A percentile compares a stretch with the other conserved stretches of the same genome.
These are phyloP conservation scores for Umbelopsis sp. DNA, from an alignment of 192 early-diverging fungal species.

Conservation along the genomic window DNA sequence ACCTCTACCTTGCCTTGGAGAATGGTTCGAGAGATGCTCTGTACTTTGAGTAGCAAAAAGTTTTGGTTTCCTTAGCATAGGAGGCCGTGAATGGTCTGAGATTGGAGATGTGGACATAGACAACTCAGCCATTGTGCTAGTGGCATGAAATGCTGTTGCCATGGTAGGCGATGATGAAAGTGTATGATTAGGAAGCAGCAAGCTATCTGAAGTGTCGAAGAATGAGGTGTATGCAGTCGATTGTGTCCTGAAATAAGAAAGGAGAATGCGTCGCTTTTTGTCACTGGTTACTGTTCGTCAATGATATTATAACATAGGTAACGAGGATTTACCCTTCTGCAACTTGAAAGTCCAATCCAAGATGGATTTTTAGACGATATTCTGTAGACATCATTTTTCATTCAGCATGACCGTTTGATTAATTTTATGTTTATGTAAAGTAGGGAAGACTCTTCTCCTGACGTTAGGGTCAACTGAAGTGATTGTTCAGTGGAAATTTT, in stretches of 20 bases:
- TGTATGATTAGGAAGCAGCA: background rate
- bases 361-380: constrained; percentile 3
- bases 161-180: background rate
- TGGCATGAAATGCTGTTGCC: background rate
- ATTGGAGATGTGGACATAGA: background rate
- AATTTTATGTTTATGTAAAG: constrained; percentile 4
- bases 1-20: constrained; percentile 1
- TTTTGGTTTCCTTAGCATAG: background rate
- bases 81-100: background rate
- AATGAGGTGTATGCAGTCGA: background rate
- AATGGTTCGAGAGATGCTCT: background rate
- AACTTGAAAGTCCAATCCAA: background rate
- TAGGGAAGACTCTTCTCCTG: constrained; percentile 2
- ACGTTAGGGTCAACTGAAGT: background rate
- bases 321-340: background rate
- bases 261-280: too few species aligned
- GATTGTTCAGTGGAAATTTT: constrained; percentile 8
- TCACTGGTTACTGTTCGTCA: too few species aligned
- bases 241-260: background rate
- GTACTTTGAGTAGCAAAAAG: background rate
- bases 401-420: background rate
- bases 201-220: background rate
- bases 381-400: constrained; percentile 11
- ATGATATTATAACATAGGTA: background rate
- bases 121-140: background rate